Percentiles rank a stretch among this genome's conserved stretches.
Evolutionary conservation across 805 yeast genomes (phyloP).

Genomic region (Candida sphagnicola): DNA sequence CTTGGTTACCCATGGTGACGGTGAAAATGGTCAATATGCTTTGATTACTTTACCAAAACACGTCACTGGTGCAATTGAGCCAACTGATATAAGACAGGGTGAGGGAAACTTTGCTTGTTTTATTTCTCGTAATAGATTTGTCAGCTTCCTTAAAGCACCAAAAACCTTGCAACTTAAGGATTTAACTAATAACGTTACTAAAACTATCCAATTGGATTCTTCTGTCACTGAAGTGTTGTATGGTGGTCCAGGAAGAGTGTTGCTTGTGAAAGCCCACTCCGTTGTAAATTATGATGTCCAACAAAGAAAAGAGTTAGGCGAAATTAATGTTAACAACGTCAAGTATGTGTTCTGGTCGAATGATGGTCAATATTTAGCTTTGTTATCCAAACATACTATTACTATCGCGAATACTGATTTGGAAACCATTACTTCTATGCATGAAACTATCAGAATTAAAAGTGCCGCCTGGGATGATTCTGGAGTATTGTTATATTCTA

Average conservation of each 20-base stretch:
- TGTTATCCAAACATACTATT: slow-evolving; percentile 87
- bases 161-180: slow-evolving; percentile 80
- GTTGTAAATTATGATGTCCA: slow-evolving; percentile 89
- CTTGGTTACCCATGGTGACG: slow-evolving; percentile 75
- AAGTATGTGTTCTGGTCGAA: slow-evolving; percentile 88
- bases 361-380: slow-evolving; percentile 83
- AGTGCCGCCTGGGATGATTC: slow-evolving; percentile 97
- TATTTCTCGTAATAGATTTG: slow-evolving; percentile 93
- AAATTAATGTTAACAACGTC: slow-evolving; percentile 67
- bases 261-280: slow-evolving; percentile 65
- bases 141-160: slow-evolving; percentile 62
- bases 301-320: slow-evolving; percentile 76
- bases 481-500: slow-evolving; percentile 87
- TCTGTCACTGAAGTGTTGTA: slow-evolving; percentile 67
- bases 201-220: slow-evolving; percentile 66
- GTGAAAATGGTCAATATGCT: slow-evolving; percentile 64
- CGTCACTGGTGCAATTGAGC: slow-evolving; percentile 91
- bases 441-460: slow-evolving; percentile 94
- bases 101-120: slow-evolving; percentile 83
- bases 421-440: slow-evolving; percentile 77
- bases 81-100: slow-evolving; percentile 74
- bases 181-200: slow-evolving; percentile 75
- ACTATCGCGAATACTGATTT: slow-evolving; percentile 80
- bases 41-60: slow-evolving; percentile 78
- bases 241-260: slow-evolving; percentile 81